Conservation (phyloP, 192 early-diverging fungal species). For the Coemansia sp. region DNA sequence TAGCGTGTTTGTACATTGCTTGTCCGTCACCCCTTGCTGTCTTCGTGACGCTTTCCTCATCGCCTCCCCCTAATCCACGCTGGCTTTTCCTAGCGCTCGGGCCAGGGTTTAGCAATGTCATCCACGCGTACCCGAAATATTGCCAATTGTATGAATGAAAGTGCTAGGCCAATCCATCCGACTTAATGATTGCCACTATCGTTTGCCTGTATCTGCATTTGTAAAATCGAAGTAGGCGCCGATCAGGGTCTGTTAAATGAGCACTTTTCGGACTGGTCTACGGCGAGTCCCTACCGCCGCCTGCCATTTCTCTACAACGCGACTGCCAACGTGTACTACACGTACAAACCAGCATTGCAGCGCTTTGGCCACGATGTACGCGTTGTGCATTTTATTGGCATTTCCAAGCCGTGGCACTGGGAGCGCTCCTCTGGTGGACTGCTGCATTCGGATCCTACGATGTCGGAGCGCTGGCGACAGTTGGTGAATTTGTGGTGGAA, state of each 20-base stretch:
- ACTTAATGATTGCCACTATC: not conserved
- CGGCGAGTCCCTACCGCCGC: conserved; percentile 58
- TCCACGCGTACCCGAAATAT: not conserved
- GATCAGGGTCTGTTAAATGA: conserved; percentile 94
- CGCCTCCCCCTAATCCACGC: conserved; percentile 21
- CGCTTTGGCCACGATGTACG: conserved; percentile 72
- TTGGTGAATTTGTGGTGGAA: conserved; percentile 76
- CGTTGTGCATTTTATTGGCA: conserved; percentile 90
- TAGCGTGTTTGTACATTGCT: not conserved
- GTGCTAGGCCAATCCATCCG: not conserved
- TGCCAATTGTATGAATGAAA: not conserved
- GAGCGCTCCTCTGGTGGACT: conserved; percentile 64
- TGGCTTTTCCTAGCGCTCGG: not conserved
- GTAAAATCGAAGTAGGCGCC: conserved; percentile 62
- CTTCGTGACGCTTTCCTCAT: not conserved
- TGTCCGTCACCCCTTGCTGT: conserved; percentile 1
- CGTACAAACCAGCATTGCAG: conserved; percentile 76
- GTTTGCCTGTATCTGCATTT: conserved; percentile 8
- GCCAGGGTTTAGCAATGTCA: not conserved
- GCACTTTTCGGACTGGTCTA: conserved; percentile 81
- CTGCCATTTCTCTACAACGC: conserved; percentile 90
- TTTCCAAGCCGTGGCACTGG: conserved; percentile 87
- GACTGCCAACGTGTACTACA: conserved; percentile 54
- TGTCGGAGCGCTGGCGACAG: conserved; percentile 54
- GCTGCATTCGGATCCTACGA: conserved; percentile 38